A percentile compares a stretch with the other conserved stretches of the same genome.
These are phyloP conservation scores for Inonotus obliquus DNA, from an alignment of 1,284 basidiomycete species.

Conservation along the genomic window DNA sequence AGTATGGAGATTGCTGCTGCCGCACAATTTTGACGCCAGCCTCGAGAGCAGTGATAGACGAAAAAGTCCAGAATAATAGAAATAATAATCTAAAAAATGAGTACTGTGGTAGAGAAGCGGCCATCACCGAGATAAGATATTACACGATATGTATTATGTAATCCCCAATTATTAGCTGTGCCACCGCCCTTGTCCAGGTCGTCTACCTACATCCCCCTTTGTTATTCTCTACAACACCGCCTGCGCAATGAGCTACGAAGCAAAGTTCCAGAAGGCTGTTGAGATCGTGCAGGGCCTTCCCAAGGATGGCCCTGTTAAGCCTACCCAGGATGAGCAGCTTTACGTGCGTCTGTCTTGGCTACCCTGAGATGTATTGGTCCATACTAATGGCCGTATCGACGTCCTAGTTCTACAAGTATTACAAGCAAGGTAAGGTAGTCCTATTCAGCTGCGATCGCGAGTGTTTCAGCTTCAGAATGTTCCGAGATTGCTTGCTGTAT, in stretches of 20 bases:
- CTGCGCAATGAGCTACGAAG: slow-evolving; percentile 36
- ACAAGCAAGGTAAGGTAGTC: slow-evolving; percentile 74
- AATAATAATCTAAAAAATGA: not conserved
- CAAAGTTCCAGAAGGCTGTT: slow-evolving; percentile 78
- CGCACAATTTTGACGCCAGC: not conserved
- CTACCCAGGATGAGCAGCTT: slow-evolving; percentile 72
- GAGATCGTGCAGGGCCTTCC: slow-evolving; percentile 67
- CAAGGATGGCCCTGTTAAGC: slow-evolving; percentile 78
- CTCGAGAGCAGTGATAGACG: not conserved
- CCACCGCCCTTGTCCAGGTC: not conserved
- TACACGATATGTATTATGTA: not conserved
- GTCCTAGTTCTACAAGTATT: slow-evolving; percentile 84
- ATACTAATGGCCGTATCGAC: slow-evolving; percentile 13
- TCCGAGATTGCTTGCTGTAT: not conserved
- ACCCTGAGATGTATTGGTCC: not conserved
- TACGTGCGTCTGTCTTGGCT: slow-evolving; percentile 43
- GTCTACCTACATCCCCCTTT: not conserved
- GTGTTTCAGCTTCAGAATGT: not conserved
- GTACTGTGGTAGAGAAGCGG: not conserved
- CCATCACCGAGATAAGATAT: slow-evolving; percentile 13
- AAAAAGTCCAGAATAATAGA: not conserved
- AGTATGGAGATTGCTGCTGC: not conserved
- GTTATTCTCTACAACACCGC: slow-evolving; percentile 12
- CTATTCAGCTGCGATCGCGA: not conserved
- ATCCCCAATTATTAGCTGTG: no score